These are phyloP conservation scores for Herpotrichia juniperi DNA, from an alignment of 2,329 filamentous ascomycete genomes.

Conservation along the genomic window DNA sequence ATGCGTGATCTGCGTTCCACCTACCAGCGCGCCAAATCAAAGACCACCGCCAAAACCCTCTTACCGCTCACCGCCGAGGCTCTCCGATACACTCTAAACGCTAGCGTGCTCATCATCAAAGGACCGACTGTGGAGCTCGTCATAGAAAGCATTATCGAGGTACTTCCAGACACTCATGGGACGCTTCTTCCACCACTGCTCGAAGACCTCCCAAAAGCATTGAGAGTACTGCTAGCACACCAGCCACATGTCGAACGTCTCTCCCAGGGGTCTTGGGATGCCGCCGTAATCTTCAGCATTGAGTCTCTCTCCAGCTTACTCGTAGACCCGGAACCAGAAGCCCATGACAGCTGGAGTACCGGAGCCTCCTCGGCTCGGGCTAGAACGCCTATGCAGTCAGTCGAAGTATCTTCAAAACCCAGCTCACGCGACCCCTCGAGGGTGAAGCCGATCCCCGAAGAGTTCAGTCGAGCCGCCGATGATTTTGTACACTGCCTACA, in stretches of 20 bases:
- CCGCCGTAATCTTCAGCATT: conserved; percentile 73
- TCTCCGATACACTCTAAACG: conserved; percentile 73
- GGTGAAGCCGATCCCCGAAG: conserved; percentile 25
- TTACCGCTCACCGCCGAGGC: conserved; percentile 73
- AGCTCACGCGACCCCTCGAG: conserved; percentile 30
- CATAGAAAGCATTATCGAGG: conserved; percentile 81
- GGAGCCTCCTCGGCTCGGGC: conserved; percentile 31
- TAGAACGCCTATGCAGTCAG: conserved; percentile 38
- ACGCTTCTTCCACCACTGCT: conserved; percentile 72
- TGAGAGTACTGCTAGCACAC: conserved; percentile 73
- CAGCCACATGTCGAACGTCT: conserved; percentile 83
- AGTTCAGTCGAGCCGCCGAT: conserved; percentile 33
- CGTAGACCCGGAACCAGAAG: conserved; percentile 27
- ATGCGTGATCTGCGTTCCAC: conserved; percentile 70
- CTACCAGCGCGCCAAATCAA: conserved; percentile 60
- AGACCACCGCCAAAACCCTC: conserved; percentile 47
- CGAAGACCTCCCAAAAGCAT: conserved; percentile 77
- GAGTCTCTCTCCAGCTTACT: conserved; percentile 58
- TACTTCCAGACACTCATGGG: conserved; percentile 67
- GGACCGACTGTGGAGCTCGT: conserved; percentile 79
- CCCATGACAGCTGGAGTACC: conserved; percentile 35
- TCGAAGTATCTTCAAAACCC: conserved; percentile 29
- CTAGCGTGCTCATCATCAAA: conserved; percentile 71
- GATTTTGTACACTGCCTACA: conserved; percentile 67
- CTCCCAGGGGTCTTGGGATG: conserved; percentile 69